Conservation (phyloP, 1,284 basidiomycete species). For the Cryptococcus neoformans region DNA sequence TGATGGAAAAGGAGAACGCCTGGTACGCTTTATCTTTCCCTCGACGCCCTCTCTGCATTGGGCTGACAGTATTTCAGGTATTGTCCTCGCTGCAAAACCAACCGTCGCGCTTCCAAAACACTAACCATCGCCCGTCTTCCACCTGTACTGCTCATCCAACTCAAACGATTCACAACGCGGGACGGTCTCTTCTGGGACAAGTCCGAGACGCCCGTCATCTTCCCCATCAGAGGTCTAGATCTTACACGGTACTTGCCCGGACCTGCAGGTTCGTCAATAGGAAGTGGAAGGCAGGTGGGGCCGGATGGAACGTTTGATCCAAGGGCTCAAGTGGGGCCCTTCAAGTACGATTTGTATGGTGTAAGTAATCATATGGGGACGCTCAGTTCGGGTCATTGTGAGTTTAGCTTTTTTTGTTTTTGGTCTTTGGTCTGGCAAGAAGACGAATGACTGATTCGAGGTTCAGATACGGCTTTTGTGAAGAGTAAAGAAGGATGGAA, state of each 20-base stretch:
- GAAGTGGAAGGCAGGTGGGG: conserved; percentile 52
- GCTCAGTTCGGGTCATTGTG: conserved; percentile 87
- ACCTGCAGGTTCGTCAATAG: too few species aligned
- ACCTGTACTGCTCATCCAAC: conserved; percentile 88
- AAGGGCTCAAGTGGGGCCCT: conserved; percentile 74
- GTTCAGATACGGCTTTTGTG: conserved; percentile 77
- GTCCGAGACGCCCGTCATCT: conserved; percentile 84
- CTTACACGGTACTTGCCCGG: conserved; percentile 88
- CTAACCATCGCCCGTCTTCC: conserved; percentile 88
- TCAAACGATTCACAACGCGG: conserved; percentile 92
- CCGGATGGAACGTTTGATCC: conserved; percentile 61
- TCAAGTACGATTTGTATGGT: conserved; percentile 81
- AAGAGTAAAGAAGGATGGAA: conserved; percentile 70
- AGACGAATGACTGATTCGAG: not conserved
- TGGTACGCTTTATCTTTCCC: conserved; percentile 61
- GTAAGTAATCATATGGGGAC: conserved; percentile 92
- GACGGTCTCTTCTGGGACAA: conserved; percentile 90
- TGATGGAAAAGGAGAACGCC: conserved; percentile 89
- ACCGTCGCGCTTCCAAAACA: conserved; percentile 76
- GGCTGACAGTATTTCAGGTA: conserved; percentile 58
- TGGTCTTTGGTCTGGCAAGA: too few species aligned
- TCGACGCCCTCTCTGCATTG: too few species aligned
- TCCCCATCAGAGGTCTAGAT: conserved; percentile 78
- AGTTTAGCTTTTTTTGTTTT: conserved; percentile 45
- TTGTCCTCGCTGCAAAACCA: conserved; percentile 86